Base-by-base conservation (phyloP, 768 basidiomycete genomes). In the Mycena venus region DNA sequence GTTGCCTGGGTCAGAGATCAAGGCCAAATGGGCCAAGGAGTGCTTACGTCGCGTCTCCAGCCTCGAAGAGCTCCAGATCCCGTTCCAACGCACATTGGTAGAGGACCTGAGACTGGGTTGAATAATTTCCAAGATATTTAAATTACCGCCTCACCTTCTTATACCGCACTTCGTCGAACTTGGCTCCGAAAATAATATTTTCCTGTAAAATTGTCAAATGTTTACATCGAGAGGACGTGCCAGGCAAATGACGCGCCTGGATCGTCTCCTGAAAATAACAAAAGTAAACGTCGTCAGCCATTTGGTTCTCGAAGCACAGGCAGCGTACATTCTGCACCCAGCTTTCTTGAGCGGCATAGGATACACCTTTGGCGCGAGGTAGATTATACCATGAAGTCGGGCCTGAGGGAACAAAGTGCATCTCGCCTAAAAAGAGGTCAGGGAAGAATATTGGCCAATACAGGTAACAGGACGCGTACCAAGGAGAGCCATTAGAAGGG, bases 341-440 rank as follows among this genome's bases (percentile, higher is more conserved):
- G 3, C 93, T 91, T 80, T 96, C 94, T 79, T 97, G 95, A 3
- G 93, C 93, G 5, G 93, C 93, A 79, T 95, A 96, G 2, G 94
- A 91, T 38, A 97, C 88, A 6, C 95, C 94, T 0, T 88, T 88
- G 4, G 85, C 84, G 4, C 94, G 86, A 17, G 95, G 95, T 3
- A 96, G 88, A 74, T 90, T 90, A 81, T 88, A 94, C 88, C 90
- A 93, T 0, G 93, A 91, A 51, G 89, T 86, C 1, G 89, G 85
- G 7, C 83, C 80, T 14, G 84, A 84, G 0, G 88, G 89, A 21
- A 88, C 80, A 78, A 91, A 93, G 79, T 93, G 91, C 91, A 94
- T 90, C 81, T 94, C 93, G 31, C 92, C 88, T 87, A 66, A 17
- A 70, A 31, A 56, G 0, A 31, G 9, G 4, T 40, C 15, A 29